A percentile compares a stretch with the other conserved stretches of the same genome.
Evolutionary conservation across 2,329 filamentous ascomycete species (phyloP).

Genomic region (Aspergillus aculeatinus): DNA sequence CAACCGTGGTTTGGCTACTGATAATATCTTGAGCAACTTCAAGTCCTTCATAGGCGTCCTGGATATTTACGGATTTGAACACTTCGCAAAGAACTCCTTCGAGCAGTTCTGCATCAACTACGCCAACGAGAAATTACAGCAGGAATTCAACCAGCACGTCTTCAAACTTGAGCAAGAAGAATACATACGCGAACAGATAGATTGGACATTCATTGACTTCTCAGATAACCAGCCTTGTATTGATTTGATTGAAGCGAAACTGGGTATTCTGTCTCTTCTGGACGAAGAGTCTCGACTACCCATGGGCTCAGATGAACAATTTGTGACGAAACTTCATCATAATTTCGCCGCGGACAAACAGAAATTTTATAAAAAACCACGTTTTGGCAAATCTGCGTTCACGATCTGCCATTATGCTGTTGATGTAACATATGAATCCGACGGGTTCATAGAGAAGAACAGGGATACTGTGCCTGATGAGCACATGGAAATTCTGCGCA

Average conservation of each 20-base stretch:
- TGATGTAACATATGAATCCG: slow-evolving; percentile 97
- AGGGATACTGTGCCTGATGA: slow-evolving; percentile 97
- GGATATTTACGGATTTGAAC: slow-evolving; percentile 99
- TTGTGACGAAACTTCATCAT: slow-evolving; percentile 92
- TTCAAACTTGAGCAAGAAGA: slow-evolving; percentile 99
- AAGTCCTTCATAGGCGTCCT: slow-evolving; percentile 94
- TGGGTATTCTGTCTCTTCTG: slow-evolving; percentile 86
- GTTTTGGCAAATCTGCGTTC: slow-evolving; percentile 95
- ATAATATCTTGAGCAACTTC: slow-evolving; percentile 79
- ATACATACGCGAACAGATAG: slow-evolving; percentile 92
- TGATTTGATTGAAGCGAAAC: slow-evolving; percentile 93
- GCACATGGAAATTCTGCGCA: slow-evolving; percentile 88
- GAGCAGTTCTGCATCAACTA: slow-evolving; percentile 99
- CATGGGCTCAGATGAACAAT: slow-evolving; percentile 96
- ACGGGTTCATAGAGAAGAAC: slow-evolving; percentile 99
- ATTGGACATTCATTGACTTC: slow-evolving; percentile 99
- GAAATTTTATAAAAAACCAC: slow-evolving; percentile 97
- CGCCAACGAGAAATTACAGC: slow-evolving; percentile 97
- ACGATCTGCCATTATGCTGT: slow-evolving; percentile 98
- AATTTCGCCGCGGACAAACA: slow-evolving; percentile 90
- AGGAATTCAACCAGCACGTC: slow-evolving; percentile 98
- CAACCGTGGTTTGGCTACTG: slow-evolving; percentile 84
- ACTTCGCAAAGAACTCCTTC: slow-evolving; percentile 99
- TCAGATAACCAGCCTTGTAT: slow-evolving; percentile 99
- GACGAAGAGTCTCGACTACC: slow-evolving; percentile 96